Conservation (phyloP, 495 filamentous ascomycete species). For the Pseudomonodictys pantanalensis region DNA sequence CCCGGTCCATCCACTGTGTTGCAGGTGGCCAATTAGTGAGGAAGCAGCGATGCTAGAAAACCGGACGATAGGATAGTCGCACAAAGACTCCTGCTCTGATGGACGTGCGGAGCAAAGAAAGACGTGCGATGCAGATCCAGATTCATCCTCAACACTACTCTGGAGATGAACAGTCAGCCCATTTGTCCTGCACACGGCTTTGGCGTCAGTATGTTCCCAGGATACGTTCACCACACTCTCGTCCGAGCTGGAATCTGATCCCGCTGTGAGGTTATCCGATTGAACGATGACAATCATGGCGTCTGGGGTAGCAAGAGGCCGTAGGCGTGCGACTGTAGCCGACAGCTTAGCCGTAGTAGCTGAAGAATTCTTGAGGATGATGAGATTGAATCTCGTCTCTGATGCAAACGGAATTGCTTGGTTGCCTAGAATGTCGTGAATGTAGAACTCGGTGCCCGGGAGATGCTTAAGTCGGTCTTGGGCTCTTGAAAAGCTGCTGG, state of each 20-base stretch:
- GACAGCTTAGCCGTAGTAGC: not conserved
- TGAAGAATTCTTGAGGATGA: not conserved
- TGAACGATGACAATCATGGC: not conserved
- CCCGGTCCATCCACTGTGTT: not conserved
- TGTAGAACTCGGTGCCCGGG: not conserved
- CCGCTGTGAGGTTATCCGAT: not conserved
- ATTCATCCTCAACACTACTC: not conserved
- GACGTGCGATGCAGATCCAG: not conserved
- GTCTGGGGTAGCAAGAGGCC: not conserved
- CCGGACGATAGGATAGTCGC: not conserved
- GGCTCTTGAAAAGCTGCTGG: not conserved
- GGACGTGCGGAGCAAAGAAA: not conserved
- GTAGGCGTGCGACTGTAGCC: not conserved
- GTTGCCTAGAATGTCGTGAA: not conserved
- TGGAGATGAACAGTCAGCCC: not conserved
- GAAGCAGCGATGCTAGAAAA: not conserved
- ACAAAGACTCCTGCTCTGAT: not conserved
- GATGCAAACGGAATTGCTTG: not conserved
- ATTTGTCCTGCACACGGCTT: not conserved
- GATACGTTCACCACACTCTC: not conserved
- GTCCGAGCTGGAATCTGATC: not conserved
- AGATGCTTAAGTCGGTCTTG: not conserved
- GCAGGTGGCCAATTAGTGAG: not conserved
- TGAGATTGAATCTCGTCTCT: not conserved
- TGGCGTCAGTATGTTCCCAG: not conserved